These are phyloP conservation scores for Cladobotryum protrusum DNA, from an alignment of 2,329 filamentous ascomycete species.

Conservation along the genomic window DNA sequence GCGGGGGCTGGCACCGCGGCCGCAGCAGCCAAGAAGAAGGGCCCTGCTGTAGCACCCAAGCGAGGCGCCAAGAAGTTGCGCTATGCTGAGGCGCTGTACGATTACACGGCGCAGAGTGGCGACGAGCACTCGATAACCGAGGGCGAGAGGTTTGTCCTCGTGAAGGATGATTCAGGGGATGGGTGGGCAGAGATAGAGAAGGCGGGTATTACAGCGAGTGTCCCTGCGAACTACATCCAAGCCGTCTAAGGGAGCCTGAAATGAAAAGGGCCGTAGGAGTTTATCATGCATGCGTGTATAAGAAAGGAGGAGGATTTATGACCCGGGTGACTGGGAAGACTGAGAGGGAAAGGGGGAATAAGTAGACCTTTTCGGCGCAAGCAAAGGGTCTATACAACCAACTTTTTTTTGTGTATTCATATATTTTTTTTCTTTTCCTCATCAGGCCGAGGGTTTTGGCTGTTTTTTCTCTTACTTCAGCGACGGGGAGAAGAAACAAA, in stretches of 20 bases:
- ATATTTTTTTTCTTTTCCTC: not conserved
- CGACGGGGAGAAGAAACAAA: not conserved
- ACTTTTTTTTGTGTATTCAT: not conserved
- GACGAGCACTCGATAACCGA: slow-evolving; percentile 85
- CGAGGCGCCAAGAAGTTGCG: slow-evolving; percentile 89
- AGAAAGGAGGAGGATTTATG: too few relatives aligned
- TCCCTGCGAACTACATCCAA: slow-evolving; percentile 90
- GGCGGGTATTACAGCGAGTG: slow-evolving; percentile 77
- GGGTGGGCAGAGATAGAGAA: slow-evolving; percentile 97
- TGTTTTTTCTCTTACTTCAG: not conserved
- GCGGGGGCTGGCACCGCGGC: slow-evolving; percentile 4
- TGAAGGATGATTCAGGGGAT: slow-evolving; percentile 82
- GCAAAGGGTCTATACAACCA: too few relatives aligned
- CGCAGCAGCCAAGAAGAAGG: slow-evolving; percentile 65
- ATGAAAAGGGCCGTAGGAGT: too few relatives aligned
- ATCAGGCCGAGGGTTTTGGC: not conserved
- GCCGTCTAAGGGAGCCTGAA: slow-evolving; percentile 46
- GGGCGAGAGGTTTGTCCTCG: slow-evolving; percentile 85
- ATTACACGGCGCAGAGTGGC: slow-evolving; percentile 80
- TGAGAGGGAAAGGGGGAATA: not conserved
- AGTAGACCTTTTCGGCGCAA: not conserved
- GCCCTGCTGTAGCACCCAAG: slow-evolving; percentile 83
- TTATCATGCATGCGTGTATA: too few relatives aligned
- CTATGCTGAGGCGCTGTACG: slow-evolving; percentile 89
- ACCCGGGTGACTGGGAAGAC: not conserved